Base-by-base conservation (phyloP, 1,284 basidiomycete species). In the Coniferiporia sulphurascens region DNA sequence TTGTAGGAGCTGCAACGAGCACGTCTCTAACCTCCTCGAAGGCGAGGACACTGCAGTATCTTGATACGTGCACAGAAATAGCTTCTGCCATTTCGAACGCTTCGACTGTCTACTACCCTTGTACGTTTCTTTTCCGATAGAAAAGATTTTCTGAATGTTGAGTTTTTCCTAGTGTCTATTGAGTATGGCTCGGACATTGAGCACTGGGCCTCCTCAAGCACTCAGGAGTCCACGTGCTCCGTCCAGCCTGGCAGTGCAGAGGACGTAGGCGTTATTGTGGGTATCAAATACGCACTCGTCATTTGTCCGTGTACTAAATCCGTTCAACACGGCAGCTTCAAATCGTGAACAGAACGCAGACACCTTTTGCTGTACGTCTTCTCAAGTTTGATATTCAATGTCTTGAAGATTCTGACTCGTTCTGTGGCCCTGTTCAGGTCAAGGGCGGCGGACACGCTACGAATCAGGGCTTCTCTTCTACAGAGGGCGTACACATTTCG, bases 381-480 rank as follows among this genome's bases (percentile, higher is more conserved):
- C n/a, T 27, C 55, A 27, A 12, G 17, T 43, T 17, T 17, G n/a
- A 13, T 27, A 32, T 22, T 27, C 50, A 27, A 10, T 32, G 9
- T 36, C 34, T 32, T 34, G 12, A 22, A 7, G 13, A 21, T 17
- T 41, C 9, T 46, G 45, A 22, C 52, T 54, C 15, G 46, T 61
- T 45, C 49, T 21, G 55, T 10, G 60, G 43, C 35, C 50, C 50
- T 44, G 52, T 44, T 53, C 57, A 81, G 81, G 76, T 86, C 41
- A 82, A 81, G 66, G 77, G 81, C 8, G 78, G 76, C 1, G 84
- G 84, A 0, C 82, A 84, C 63, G 64, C 78, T 0, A 63, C 72
- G 4, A 83, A 83, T 62, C 76, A 73, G 0, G 77, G 76, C 0
- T 82, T 82, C 62, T 76, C 81, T 1, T 83, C 81, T 0, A 84